Percentiles rank a stretch among this genome's conserved stretches.
These are phyloP conservation scores for Xylariaceae sp. DNA, from an alignment of 2,329 filamentous ascomycete species.

Conservation along the genomic window DNA sequence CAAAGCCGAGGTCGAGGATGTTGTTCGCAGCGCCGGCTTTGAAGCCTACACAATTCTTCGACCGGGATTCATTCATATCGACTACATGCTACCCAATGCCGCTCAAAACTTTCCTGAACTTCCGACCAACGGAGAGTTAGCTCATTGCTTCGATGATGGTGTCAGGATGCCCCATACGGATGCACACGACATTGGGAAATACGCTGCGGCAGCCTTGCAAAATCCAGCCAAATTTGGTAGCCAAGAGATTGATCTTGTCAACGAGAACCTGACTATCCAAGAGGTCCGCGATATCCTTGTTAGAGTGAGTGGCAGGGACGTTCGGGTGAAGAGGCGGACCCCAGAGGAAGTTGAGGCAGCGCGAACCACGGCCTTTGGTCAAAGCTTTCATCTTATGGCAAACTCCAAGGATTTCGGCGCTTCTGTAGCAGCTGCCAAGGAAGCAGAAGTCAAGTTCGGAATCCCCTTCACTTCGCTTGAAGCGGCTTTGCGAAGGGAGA, in stretches of 20 bases:
- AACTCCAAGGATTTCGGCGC: constrained; percentile 37
- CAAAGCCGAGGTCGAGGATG: constrained; percentile 47
- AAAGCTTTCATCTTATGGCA: constrained; percentile 37
- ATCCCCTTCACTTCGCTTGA: constrained; percentile 42
- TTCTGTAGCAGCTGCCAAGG: constrained; percentile 19
- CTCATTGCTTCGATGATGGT: constrained; percentile 33
- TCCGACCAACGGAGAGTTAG: constrained; percentile 38
- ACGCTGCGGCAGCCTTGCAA: constrained; percentile 43
- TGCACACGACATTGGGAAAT: constrained; percentile 42
- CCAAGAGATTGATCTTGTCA: constrained; percentile 42
- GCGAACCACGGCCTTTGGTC: too few relatives aligned
- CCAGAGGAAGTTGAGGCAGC: constrained; percentile 34
- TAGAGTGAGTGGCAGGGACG: constrained; percentile 41
- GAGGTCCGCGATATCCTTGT: constrained; percentile 40
- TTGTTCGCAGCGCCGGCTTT: constrained; percentile 40
- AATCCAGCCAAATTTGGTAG: constrained; percentile 41
- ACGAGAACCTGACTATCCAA: constrained; percentile 41
- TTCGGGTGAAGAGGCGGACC: constrained; percentile 32
- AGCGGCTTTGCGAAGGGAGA: constrained; percentile 35
- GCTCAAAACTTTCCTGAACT: constrained; percentile 41
- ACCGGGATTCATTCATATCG: constrained; percentile 40
- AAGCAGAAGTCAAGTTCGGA: constrained; percentile 38
- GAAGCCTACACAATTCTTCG: constrained; percentile 45
- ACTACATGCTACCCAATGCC: constrained; percentile 37
- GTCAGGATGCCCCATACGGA: constrained; percentile 41